Evolutionary conservation across 129 eudicot genomes (phyloP).

Genomic region (Artemisia argyi): DNA sequence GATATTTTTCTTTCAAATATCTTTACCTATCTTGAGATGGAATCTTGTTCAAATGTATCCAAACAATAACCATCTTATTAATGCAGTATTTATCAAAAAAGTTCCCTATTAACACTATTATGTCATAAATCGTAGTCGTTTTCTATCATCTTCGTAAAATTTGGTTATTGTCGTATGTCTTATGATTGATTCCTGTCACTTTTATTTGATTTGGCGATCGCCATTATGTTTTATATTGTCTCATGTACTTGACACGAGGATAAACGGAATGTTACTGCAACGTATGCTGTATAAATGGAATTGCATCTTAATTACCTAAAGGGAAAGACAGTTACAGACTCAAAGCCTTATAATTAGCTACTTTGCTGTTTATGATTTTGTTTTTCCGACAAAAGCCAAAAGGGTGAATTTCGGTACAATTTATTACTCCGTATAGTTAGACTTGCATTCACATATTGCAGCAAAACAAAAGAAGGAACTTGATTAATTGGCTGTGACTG

Average conservation of each 20-base stretch:
- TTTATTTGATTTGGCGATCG: not conserved
- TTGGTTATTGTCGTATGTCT: no score
- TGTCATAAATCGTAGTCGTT: not conserved
- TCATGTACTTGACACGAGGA: no score
- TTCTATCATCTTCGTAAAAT: constrained; percentile 19
- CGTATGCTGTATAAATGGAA: no score
- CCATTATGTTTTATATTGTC: no score
- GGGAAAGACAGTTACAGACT: no score
- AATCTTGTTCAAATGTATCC: not conserved
- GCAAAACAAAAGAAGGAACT: not conserved
- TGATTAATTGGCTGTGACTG: not conserved
- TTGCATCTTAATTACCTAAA: no score
- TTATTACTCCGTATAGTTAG: no score
- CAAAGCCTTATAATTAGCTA: not conserved
- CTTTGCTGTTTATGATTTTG: no score
- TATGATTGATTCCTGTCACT: not conserved
- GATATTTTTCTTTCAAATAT: constrained; percentile 29
- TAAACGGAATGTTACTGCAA: no score
- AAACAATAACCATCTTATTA: not conserved
- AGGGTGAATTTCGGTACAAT: no score
- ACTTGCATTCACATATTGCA: not conserved
- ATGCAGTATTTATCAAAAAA: not conserved
- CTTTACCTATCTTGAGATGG: constrained; percentile 11
- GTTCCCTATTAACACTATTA: not conserved
- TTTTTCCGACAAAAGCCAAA: no score